phyloP scores from a whole-genome alignment of 1,284 basidiomycete species.

The Trichosporon sp. region DNA sequence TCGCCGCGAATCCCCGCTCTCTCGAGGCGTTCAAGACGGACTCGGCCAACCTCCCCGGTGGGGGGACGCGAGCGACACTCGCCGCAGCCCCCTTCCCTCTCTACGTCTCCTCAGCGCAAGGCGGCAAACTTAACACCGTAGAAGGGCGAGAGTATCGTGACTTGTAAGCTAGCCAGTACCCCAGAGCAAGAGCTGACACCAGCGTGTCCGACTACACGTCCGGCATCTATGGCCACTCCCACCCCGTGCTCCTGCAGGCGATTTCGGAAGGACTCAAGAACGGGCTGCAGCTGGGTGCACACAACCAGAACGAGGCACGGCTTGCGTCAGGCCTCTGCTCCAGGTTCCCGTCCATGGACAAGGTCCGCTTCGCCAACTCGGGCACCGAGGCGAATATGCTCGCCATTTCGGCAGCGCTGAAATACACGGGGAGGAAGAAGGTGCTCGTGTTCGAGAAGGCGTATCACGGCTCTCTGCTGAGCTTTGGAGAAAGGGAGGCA shows the following conservation, averaged over 20 bases:
- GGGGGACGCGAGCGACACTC: conserved; percentile 41
- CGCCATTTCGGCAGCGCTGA: conserved; percentile 59
- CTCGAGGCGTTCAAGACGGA: conserved; percentile 24
- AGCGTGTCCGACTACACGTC: conserved; percentile 41
- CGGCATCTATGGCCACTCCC: conserved; percentile 41
- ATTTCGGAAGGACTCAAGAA: conserved; percentile 31
- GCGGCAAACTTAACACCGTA: conserved; percentile 30
- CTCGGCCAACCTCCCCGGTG: conserved; percentile 27
- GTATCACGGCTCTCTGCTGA: conserved; percentile 42
- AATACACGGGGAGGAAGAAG: conserved; percentile 41
- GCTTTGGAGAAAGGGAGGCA: conserved; percentile 22
- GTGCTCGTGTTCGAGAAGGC: conserved; percentile 42
- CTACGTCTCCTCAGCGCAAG: conserved; percentile 33
- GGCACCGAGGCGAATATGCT: conserved; percentile 58
- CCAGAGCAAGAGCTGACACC: neutral
- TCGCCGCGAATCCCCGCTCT: conserved; percentile 27
- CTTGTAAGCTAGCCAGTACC: conserved; percentile 32
- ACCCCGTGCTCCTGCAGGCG: conserved; percentile 34
- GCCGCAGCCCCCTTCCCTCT: conserved; percentile 38
- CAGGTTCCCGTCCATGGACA: conserved; percentile 40
- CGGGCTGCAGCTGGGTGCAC: conserved; percentile 40
- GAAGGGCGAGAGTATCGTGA: conserved; percentile 39
- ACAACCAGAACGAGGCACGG: conserved; percentile 34
- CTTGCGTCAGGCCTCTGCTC: conserved; percentile 33
- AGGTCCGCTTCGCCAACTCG: conserved; percentile 54